Percentiles rank a stretch among this genome's conserved stretches.
These are phyloP conservation scores for Clausena lansium DNA, from an alignment of 345 rosid genomes.

Conservation along the genomic window DNA sequence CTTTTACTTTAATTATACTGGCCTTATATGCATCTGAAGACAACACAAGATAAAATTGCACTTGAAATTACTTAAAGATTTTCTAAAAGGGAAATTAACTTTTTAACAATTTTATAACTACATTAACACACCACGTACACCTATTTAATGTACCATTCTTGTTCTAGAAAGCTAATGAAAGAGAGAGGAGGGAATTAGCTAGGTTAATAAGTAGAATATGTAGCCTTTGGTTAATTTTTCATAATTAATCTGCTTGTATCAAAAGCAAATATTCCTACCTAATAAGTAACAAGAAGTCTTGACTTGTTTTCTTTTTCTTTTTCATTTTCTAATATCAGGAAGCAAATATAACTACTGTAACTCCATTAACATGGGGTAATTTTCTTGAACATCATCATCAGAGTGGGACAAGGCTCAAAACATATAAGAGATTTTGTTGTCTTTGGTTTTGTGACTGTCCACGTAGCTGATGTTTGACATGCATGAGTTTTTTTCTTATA, in stretches of 20 bases:
- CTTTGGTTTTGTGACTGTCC: conserved; percentile 14
- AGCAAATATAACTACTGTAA: not conserved
- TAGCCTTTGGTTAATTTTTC: conserved; percentile 4
- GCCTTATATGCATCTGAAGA: not conserved
- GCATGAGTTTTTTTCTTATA: not conserved
- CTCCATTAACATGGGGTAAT: conserved; percentile 1
- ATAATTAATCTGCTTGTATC: conserved; percentile 19
- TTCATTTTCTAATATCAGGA: not conserved
- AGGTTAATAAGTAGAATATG: conserved; percentile 7
- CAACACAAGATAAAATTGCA: not conserved
- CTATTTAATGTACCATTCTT: not conserved
- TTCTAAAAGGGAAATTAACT: not conserved
- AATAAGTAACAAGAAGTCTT: conserved; percentile 42
- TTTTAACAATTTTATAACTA: conserved; percentile 13
- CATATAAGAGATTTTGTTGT: conserved; percentile 1
- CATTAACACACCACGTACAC: not conserved
- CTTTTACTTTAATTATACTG: not conserved
- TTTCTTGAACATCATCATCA: conserved; percentile 5
- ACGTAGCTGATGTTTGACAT: conserved; percentile 22
- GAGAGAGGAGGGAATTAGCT: not conserved
- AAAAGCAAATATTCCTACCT: conserved; percentile 28
- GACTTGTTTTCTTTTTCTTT: conserved; percentile 20
- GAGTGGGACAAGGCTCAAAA: conserved; percentile 13
- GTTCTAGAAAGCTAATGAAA: not conserved
- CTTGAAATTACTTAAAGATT: not conserved